Conservation (phyloP, 805 yeast genomes). For the Yarrowia sp. region DNA sequence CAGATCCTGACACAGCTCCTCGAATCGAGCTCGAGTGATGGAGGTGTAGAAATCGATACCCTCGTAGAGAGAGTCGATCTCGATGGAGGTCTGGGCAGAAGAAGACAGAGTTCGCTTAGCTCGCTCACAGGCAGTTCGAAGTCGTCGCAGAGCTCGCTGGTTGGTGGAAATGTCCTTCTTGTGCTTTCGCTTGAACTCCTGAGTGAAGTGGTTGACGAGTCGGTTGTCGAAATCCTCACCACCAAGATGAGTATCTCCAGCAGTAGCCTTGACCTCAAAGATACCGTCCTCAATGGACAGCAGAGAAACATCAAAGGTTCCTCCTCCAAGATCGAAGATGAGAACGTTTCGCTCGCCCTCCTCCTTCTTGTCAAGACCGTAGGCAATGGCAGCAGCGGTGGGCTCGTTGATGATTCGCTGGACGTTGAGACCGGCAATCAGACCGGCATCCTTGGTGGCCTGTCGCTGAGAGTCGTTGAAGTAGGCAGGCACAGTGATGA, state of each 20-base stretch:
- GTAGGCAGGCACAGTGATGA: conserved; percentile 95
- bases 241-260: conserved; percentile 90
- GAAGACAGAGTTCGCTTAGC: conserved; percentile 98
- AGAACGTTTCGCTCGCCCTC: conserved; percentile 83
- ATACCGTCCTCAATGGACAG: conserved; percentile 93
- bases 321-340: conserved; percentile 97
- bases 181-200: conserved; percentile 97
- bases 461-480: conserved; percentile 98
- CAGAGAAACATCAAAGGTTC: conserved; percentile 96
- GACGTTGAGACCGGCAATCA: conserved; percentile 92
- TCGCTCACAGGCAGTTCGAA: conserved; percentile 98
- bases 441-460: conserved; percentile 97
- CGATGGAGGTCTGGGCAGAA: conserved; percentile 90
- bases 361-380: conserved; percentile 73
- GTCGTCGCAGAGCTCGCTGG: conserved; percentile 98
- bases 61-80: conserved; percentile 91
- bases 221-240: conserved; percentile 99
- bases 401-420: conserved; percentile 95
- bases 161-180: conserved; percentile 88
- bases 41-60: conserved; percentile 97
- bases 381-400: conserved; percentile 98
- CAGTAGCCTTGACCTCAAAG: conserved; percentile 94
- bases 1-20: conserved; percentile 90
- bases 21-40: conserved; percentile 95
- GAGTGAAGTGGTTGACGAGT: conserved; percentile 87